Conservation (phyloP, 2,329 filamentous ascomycete genomes). For the Colletotrichum lindemuthianum region DNA sequence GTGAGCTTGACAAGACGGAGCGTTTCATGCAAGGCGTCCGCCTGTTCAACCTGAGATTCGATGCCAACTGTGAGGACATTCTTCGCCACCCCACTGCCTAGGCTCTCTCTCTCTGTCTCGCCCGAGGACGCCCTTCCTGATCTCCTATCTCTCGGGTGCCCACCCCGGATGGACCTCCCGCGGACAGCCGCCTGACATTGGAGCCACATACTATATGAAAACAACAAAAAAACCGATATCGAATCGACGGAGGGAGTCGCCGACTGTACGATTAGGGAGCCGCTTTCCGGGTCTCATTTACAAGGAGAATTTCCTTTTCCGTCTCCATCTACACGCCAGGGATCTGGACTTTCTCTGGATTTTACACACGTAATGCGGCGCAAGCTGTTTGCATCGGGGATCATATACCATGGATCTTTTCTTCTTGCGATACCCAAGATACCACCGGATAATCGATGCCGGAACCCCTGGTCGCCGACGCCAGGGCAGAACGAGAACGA, state of each 20-base stretch:
- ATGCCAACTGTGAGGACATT: slow-evolving; percentile 95
- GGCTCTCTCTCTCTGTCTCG: slow-evolving; percentile 33
- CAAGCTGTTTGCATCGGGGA: slow-evolving; percentile 36
- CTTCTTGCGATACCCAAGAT: slow-evolving; percentile 38
- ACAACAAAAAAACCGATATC: slow-evolving; percentile 28
- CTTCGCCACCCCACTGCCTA: slow-evolving; percentile 70
- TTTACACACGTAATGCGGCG: slow-evolving; percentile 36
- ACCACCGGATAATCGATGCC: slow-evolving; percentile 20
- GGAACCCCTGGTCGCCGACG: slow-evolving; percentile 18
- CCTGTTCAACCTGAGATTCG: slow-evolving; percentile 92
- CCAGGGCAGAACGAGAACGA: slow-evolving; percentile 31
- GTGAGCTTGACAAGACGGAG: slow-evolving; percentile 89
- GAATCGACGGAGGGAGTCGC: slow-evolving; percentile 31
- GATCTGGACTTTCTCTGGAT: slow-evolving; percentile 33
- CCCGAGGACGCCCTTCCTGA: slow-evolving; percentile 25
- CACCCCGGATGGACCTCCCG: slow-evolving; percentile 4
- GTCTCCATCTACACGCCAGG: slow-evolving; percentile 19
- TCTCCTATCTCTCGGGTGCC: slow-evolving; percentile 31
- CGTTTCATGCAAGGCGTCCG: slow-evolving; percentile 90
- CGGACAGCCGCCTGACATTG: slow-evolving; percentile 16
- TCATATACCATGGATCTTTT: slow-evolving; percentile 32
- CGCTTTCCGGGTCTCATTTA: slow-evolving; percentile 33
- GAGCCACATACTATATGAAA: slow-evolving; percentile 18
- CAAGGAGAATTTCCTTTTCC: slow-evolving; percentile 30
- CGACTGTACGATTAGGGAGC: slow-evolving; percentile 36